Evolutionary conservation across 2,329 filamentous ascomycete genomes (phyloP).

Genomic region (Fusarium tuaranense): DNA sequence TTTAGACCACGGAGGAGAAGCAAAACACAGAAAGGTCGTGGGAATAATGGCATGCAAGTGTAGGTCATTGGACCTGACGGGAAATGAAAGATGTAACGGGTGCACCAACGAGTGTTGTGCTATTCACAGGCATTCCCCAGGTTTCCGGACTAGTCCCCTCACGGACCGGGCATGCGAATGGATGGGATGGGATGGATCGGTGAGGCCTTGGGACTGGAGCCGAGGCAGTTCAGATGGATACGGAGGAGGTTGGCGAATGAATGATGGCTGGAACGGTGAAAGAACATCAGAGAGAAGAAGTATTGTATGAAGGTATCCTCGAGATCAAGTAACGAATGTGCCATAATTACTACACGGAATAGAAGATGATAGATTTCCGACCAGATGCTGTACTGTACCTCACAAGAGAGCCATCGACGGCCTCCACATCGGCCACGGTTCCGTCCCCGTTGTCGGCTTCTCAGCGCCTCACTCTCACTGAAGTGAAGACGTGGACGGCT

Average conservation of each 20-base stretch:
- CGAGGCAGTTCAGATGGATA: background rate
- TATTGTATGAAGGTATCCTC: background rate
- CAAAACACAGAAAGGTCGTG: conserved; percentile 19
- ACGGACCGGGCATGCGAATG: conserved; percentile 1
- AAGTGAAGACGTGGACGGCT: conserved; percentile 7
- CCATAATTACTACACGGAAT: background rate
- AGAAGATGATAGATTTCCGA: background rate
- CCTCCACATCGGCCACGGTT: conserved; percentile 34
- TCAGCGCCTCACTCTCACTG: conserved; percentile 16
- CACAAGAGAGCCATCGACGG: background rate
- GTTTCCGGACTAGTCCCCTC: conserved; percentile 3
- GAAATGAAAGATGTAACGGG: conserved; percentile 35
- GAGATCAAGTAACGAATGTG: background rate
- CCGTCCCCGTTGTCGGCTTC: conserved; percentile 33
- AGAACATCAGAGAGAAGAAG: background rate
- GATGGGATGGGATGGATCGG: background rate
- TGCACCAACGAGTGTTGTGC: background rate
- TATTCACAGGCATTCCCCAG: conserved; percentile 12
- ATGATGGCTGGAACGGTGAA: background rate
- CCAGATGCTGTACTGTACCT: background rate
- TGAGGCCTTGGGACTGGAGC: conserved; percentile 1
- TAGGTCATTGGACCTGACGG: conserved; percentile 36
- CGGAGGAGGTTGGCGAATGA: background rate
- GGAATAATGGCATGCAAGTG: conserved; percentile 17
- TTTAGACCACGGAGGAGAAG: conserved; percentile 10